Percentiles rank a stretch among this genome's conserved stretches.
phyloP scores from a whole-genome alignment of 805 yeast genomes.

The Zygotorulaspora sp. region DNA sequence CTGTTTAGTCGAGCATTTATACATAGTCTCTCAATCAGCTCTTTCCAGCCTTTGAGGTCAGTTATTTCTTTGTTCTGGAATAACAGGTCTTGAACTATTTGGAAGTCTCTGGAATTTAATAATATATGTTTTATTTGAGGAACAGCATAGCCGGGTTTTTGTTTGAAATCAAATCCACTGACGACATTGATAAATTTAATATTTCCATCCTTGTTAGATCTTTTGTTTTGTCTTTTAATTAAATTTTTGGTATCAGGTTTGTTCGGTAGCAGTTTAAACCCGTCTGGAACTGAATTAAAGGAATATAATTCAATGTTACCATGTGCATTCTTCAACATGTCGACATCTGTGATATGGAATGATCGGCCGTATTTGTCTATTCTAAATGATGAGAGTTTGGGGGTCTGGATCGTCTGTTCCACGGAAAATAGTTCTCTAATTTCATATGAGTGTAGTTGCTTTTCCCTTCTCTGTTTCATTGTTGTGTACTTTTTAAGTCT shows the following conservation, averaged over 20 bases:
- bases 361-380: conserved; percentile 7
- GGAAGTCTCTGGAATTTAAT: conserved; percentile 14
- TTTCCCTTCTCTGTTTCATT: conserved; percentile 9
- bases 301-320: conserved; percentile 26
- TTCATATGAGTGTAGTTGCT: conserved; percentile 8
- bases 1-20: conserved; percentile 1
- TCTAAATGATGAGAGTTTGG: conserved; percentile 13
- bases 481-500: conserved; percentile 11
- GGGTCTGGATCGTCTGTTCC: conserved; percentile 25
- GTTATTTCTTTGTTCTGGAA: conserved; percentile 6
- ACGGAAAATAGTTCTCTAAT: conserved; percentile 21
- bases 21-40: conserved; percentile 1
- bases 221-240: conserved; percentile 14
- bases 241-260: conserved; percentile 6
- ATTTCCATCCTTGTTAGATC: neutral
- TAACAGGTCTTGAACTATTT: conserved; percentile 5
- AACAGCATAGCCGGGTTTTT: conserved; percentile 25
- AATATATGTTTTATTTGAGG: conserved; percentile 21
- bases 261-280: conserved; percentile 14
- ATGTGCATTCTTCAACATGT: conserved; percentile 18
- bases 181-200: conserved; percentile 25
- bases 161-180: conserved; percentile 28
- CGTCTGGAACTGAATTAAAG: conserved; percentile 18
- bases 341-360: conserved; percentile 13
- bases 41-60: conserved; percentile 18